These are phyloP conservation scores for Vaccinium darrowii DNA, from an alignment of 148 eudicot species.

Conservation along the genomic window DNA sequence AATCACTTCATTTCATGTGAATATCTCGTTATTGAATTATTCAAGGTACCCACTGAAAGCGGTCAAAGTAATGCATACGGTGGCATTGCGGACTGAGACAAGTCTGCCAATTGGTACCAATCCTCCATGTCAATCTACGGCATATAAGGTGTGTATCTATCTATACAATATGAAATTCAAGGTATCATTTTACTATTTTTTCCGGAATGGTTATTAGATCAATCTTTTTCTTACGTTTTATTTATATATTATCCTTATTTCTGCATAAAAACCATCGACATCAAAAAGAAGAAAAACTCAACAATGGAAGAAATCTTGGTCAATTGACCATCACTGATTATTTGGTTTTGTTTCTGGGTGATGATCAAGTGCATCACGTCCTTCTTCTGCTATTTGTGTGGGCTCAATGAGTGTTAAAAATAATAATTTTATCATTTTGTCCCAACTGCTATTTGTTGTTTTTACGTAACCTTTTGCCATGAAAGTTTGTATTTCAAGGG, in stretches of 20 bases:
- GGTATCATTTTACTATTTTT: background rate
- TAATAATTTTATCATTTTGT: background rate
- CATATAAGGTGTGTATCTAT: slow-evolving; percentile 45
- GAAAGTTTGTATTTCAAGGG: slow-evolving; percentile 2
- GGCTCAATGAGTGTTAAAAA: background rate
- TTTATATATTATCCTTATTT: too few relatives aligned
- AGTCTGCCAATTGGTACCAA: slow-evolving; percentile 43
- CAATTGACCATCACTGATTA: background rate
- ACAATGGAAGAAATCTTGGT: too few relatives aligned
- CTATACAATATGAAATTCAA: background rate
- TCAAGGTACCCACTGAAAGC: slow-evolving; percentile 91
- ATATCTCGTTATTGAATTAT: background rate
- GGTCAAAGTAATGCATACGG: slow-evolving; percentile 93
- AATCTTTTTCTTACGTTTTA: background rate
- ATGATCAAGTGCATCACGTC: background rate
- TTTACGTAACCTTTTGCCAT: background rate
- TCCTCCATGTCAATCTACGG: slow-evolving; percentile 41
- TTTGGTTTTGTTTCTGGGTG: background rate
- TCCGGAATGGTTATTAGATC: background rate
- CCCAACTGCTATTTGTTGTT: background rate
- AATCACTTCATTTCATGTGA: background rate
- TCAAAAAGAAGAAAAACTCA: too few relatives aligned
- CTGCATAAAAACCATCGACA: too few relatives aligned
- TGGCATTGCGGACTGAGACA: slow-evolving; percentile 90
- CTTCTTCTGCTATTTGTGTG: background rate